phyloP scores from a whole-genome alignment of 2,329 filamentous ascomycete species.

The Graphilbum fragrans region DNA sequence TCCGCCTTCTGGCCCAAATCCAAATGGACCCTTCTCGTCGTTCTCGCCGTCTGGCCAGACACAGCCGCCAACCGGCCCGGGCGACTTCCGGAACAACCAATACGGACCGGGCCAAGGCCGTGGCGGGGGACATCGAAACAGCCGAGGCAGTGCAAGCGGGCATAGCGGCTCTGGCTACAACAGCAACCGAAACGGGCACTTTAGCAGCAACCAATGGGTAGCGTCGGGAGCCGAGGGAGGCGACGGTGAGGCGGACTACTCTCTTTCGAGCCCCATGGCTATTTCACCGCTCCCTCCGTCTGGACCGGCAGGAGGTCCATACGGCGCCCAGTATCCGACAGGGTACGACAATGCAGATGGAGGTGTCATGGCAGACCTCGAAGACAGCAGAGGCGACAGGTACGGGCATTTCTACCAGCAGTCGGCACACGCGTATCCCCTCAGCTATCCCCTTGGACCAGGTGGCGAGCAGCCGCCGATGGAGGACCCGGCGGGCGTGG shows the following conservation, averaged over 20 bases:
- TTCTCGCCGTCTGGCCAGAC: no score
- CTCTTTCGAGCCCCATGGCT: slow-evolving; percentile 10
- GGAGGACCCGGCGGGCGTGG: background rate
- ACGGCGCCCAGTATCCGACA: slow-evolving; percentile 15
- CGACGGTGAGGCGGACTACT: slow-evolving; percentile 21
- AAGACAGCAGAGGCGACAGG: slow-evolving; percentile 1
- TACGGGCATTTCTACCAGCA: background rate
- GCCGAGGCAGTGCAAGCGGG: background rate
- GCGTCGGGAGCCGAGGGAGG: no score
- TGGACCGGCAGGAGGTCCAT: no score
- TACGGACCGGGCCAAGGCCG: slow-evolving; percentile 34
- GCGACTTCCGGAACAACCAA: slow-evolving; percentile 48
- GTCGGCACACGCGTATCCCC: background rate
- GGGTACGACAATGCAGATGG: background rate
- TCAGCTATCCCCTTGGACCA: no score
- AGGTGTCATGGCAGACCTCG: slow-evolving; percentile 2
- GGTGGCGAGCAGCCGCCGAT: background rate
- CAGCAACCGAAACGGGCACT: slow-evolving; percentile 41
- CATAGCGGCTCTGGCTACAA: background rate
- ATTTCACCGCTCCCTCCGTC: slow-evolving; percentile 8
- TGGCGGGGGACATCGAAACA: slow-evolving; percentile 25
- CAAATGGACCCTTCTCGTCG: no score
- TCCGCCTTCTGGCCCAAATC: no score
- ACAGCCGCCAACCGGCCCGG: slow-evolving; percentile 21
- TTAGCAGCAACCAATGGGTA: slow-evolving; percentile 60